Evolutionary conservation across 31 red algal species (phyloP).

Genomic region (Porphyra umbilicalis): DNA sequence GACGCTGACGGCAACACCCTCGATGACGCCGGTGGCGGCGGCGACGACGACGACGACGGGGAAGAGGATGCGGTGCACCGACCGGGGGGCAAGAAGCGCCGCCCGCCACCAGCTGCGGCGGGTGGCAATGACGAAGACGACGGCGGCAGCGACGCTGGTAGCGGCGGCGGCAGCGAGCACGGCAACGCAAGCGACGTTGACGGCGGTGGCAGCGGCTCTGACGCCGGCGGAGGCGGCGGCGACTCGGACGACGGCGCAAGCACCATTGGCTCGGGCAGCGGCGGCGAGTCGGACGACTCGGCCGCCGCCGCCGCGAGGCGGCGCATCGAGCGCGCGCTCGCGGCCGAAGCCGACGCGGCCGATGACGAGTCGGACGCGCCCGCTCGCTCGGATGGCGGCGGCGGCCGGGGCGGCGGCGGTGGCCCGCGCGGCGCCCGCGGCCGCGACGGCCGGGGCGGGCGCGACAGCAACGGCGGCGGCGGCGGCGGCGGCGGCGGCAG

Average conservation of each 20-base stretch:
- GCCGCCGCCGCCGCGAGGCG: slow-evolving; percentile 23
- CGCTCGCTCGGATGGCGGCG: not conserved
- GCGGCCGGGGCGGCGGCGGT: not conserved
- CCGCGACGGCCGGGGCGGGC: slow-evolving; percentile 4
- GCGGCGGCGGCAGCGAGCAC: slow-evolving; percentile 14
- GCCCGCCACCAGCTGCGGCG: not conserved
- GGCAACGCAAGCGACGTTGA: slow-evolving; percentile 9
- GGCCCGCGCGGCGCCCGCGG: not conserved
- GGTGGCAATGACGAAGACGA: not conserved
- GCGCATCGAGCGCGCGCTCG: slow-evolving; percentile 24
- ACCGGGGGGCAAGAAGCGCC: not conserved
- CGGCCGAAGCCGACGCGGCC: slow-evolving; percentile 44
- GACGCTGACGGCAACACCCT: not conserved
- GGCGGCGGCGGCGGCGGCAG: slow-evolving; percentile 20
- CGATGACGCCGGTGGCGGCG: not conserved
- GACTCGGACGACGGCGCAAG: slow-evolving; percentile 8
- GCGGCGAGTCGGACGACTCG: slow-evolving; percentile 15
- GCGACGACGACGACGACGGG: not conserved
- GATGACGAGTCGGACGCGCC: not conserved
- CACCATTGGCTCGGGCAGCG: slow-evolving; percentile 8
- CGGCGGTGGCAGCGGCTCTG: slow-evolving; percentile 7
- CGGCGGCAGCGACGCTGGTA: slow-evolving; percentile 32
- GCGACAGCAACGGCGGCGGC: slow-evolving; percentile 13
- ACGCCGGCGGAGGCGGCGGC: slow-evolving; percentile 1
- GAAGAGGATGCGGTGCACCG: not conserved